These are phyloP conservation scores for Tieghemostelium lacteum DNA, from an alignment of 78 protist species.

Conservation along the genomic window DNA sequence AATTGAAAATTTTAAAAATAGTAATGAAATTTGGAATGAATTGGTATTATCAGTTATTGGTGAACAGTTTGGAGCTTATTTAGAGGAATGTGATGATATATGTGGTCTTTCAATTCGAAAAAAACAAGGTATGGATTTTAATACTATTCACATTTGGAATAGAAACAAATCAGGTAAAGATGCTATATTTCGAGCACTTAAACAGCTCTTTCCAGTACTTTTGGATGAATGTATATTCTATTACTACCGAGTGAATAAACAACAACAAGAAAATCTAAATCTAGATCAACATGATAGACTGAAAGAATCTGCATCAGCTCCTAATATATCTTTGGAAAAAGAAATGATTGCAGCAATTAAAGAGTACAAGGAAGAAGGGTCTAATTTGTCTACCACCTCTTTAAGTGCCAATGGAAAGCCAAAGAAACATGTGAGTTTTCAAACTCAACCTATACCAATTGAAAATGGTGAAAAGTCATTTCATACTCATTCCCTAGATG, in stretches of 20 bases:
- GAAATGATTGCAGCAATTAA: conserved; percentile 7
- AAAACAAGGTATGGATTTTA: conserved; percentile 65
- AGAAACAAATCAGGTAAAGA: conserved; percentile 18
- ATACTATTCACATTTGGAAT: conserved; percentile 72
- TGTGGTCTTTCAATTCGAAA: conserved; percentile 77
- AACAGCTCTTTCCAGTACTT: conserved; percentile 35
- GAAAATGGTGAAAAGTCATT: neutral
- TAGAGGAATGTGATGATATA: conserved; percentile 61
- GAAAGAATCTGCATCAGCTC: neutral
- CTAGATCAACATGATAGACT: neutral
- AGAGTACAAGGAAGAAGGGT: neutral
- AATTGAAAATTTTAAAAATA: neutral
- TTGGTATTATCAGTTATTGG: conserved; percentile 66
- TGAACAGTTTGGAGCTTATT: conserved; percentile 58
- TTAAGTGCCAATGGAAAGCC: too few relatives aligned
- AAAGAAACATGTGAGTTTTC: too few relatives aligned
- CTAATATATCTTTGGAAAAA: neutral
- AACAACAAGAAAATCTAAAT: neutral
- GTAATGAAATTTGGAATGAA: conserved; percentile 79
- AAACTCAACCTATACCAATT: too few relatives aligned
- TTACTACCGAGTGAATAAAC: conserved; percentile 23
- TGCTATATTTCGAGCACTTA: conserved; percentile 31
- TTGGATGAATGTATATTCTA: conserved; percentile 33
- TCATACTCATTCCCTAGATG: neutral
- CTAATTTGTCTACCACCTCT: too few relatives aligned